A percentile compares a stretch with the other conserved stretches of the same genome.
Conservation (phyloP, 176 grass and related monocot species). For the Poa annua region DNA sequence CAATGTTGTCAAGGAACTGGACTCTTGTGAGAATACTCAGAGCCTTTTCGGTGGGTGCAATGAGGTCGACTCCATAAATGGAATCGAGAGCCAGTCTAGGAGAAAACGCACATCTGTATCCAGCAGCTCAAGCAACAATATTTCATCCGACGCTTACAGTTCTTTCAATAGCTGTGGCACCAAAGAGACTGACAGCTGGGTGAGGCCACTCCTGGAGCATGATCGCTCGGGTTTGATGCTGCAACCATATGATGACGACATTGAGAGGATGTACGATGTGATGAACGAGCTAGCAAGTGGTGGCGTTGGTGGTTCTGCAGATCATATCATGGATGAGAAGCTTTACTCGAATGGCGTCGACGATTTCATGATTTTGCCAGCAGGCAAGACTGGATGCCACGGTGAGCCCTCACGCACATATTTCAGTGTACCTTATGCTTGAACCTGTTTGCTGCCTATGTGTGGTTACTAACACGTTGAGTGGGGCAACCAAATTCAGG, state of each 20-base stretch:
- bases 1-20: conserved; percentile 44
- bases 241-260: conserved; percentile 29
- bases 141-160: conserved; percentile 45
- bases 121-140: conserved; percentile 56
- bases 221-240: conserved; percentile 38
- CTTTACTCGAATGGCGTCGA: conserved; percentile 56
- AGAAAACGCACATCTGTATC: conserved; percentile 48
- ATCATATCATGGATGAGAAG: conserved; percentile 45
- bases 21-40: conserved; percentile 51
- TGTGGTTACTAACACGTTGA: conserved; percentile 25
- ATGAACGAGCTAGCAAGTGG: conserved; percentile 42
- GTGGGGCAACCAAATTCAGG: conserved; percentile 33
- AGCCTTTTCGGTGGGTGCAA: conserved; percentile 54
- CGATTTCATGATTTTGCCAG: conserved; percentile 45
- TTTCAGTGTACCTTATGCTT: conserved; percentile 1
- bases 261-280: conserved; percentile 39
- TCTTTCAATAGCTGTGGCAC: conserved; percentile 46
- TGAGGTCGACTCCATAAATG: conserved; percentile 53
- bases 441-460: conserved; percentile 15
- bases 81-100: conserved; percentile 37
- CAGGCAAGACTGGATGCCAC: conserved; percentile 30
- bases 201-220: conserved; percentile 27
- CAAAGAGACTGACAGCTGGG: conserved; percentile 42
- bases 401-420: conserved; percentile 36
- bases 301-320: conserved; percentile 40